Percentiles rank a stretch among this genome's conserved stretches.
Evolutionary conservation across 2,329 filamentous ascomycete species (phyloP).

Genomic region (Botrytis aclada): DNA sequence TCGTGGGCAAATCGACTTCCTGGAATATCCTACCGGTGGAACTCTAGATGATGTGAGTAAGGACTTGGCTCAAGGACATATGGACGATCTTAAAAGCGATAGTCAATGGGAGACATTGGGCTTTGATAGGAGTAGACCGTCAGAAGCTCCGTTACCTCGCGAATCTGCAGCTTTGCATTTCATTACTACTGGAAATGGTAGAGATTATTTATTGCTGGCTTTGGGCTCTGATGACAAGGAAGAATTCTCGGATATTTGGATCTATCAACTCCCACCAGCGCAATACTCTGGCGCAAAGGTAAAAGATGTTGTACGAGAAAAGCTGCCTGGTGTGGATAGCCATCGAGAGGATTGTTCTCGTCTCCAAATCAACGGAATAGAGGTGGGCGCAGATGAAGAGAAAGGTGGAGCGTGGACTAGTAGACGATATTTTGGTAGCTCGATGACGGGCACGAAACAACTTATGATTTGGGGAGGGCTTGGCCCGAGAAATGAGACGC

Average conservation of each 20-base stretch:
- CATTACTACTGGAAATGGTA: conserved; percentile 1
- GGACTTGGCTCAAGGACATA: not conserved
- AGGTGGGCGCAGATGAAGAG: conserved; percentile 9
- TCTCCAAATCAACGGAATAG: conserved; percentile 7
- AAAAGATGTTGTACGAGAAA: conserved; percentile 1
- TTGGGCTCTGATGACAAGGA: not conserved
- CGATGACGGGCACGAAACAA: conserved; percentile 15
- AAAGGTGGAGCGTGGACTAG: conserved; percentile 11
- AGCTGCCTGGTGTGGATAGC: conserved; percentile 3
- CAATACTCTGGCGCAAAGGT: not conserved
- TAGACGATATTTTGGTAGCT: conserved; percentile 6
- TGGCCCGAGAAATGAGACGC: not conserved
- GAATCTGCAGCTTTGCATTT: conserved; percentile 4
- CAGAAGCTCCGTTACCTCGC: not conserved
- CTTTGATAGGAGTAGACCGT: not conserved
- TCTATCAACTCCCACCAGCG: not conserved
- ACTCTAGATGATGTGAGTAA: conserved; percentile 1
- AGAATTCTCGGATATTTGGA: conserved; percentile 6
- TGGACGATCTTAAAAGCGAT: not conserved
- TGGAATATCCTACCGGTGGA: conserved; percentile 1
- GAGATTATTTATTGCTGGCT: conserved; percentile 9
- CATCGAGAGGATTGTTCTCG: conserved; percentile 5
- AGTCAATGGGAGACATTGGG: not conserved
- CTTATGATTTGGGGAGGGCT: conserved; percentile 15
- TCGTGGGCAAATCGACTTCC: not conserved